Conservation (phyloP, 176 grass and related monocot genomes). For the Leersia perrieri region DNA sequence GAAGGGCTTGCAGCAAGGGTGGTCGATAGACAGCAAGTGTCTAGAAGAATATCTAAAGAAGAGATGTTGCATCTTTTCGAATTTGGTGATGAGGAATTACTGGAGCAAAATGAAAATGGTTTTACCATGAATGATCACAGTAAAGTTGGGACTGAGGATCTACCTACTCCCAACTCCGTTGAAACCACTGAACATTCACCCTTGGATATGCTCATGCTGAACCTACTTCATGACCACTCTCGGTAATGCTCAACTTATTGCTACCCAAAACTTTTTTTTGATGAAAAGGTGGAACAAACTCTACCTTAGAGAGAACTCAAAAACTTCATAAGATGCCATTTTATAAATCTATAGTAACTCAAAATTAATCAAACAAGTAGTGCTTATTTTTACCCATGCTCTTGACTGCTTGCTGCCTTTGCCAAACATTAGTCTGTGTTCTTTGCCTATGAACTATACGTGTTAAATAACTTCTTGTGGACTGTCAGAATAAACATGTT, state of each 20-base stretch:
- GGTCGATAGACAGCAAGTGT: slow-evolving; percentile 92
- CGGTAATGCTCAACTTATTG: slow-evolving; percentile 50
- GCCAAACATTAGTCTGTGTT: not conserved
- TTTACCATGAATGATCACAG: slow-evolving; percentile 14
- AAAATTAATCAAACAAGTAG: not conserved
- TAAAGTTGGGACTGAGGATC: slow-evolving; percentile 32
- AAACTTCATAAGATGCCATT: not conserved
- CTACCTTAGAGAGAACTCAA: no score
- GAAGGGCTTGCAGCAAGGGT: slow-evolving; percentile 98
- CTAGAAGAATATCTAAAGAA: slow-evolving; percentile 98
- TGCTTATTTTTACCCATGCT: not conserved
- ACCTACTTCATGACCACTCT: slow-evolving; percentile 62
- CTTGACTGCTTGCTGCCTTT: not conserved
- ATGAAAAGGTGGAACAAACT: no score
- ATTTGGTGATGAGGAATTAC: slow-evolving; percentile 87
- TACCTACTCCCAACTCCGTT: slow-evolving; percentile 25
- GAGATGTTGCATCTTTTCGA: slow-evolving; percentile 96
- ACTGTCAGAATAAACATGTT: slow-evolving; percentile 9
- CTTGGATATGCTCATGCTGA: slow-evolving; percentile 74
- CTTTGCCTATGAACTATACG: not conserved
- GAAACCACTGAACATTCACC: slow-evolving; percentile 36
- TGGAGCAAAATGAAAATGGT: slow-evolving; percentile 45
- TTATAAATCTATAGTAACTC: not conserved
- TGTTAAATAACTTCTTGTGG: not conserved
- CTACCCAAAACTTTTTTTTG: not conserved